Base-by-base conservation (phyloP, 2,329 filamentous ascomycete genomes). In the Saccharata proteae region DNA sequence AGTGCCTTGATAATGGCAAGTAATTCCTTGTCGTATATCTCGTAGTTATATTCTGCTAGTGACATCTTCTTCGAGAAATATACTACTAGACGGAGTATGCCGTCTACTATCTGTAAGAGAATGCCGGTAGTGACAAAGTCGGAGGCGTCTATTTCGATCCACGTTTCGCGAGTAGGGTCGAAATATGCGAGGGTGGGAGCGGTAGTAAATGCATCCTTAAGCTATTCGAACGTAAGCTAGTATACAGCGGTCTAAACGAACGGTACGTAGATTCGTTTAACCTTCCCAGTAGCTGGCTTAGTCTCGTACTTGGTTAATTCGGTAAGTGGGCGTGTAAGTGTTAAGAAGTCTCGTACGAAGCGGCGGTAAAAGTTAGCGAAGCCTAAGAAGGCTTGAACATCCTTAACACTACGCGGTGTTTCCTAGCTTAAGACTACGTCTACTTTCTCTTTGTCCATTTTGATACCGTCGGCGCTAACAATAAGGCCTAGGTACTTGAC, bases 11-110 rank as follows among this genome's bases (percentile, higher is more conserved):
- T 35, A 19, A 55, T 46, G 6, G 42, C 42, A 15, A 55, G 24
- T 9, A 54, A 34, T 29, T 55, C 41, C 20, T 51, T 47, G 29
- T 55, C 37, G 33, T 54, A 38, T 9, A 48, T 49, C 11, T 47
- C 26, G 33, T 54, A 53, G 26, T 46, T 43, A 10, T 14, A 38
- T 35, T 54, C 36, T 3, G 35, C 22, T 6, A 21, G 13, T 3
- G 15, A 26, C 6, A 45, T 34, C 29, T 44, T 51, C 17, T 41
- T 40, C 3, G 37, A 51, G 16, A 39, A 52, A 34, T 38, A 51
- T 7, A 34, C 21, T 9, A 32, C 15, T 16, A 12, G 29, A 14
- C 25, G n/a, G 14, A 32, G 29, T 7, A 5, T 17, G n/a, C 21
- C n/a, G 7, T 32, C n/a, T 5, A 24, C 22, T 16, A 24, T 16